A percentile compares a stretch with the other conserved stretches of the same genome.
Conservation (phyloP, 2,329 filamentous ascomycete genomes). For the Neoarthrinium moseri region DNA sequence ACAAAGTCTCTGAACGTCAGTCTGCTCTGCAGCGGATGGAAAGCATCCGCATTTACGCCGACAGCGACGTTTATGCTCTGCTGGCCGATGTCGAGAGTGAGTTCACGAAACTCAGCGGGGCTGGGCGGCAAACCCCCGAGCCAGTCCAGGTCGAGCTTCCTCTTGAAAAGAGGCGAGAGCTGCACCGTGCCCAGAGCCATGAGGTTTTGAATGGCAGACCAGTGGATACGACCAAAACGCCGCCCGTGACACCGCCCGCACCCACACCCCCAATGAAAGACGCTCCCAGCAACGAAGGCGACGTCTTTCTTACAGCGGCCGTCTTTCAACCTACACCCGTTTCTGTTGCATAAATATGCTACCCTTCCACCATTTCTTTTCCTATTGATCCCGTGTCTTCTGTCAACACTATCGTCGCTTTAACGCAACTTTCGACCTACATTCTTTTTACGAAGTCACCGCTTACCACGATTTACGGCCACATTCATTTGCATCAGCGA, state of each 20-base stretch:
- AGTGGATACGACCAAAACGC: slow-evolving; percentile 23
- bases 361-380: background rate
- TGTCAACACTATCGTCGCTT: background rate
- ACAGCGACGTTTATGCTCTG: slow-evolving; percentile 64
- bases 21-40: slow-evolving; percentile 40
- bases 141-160: slow-evolving; percentile 17
- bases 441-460: slow-evolving; percentile 6
- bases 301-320: slow-evolving; percentile 47
- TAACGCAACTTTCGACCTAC: slow-evolving; percentile 5
- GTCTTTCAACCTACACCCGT: slow-evolving; percentile 42
- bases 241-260: slow-evolving; percentile 31
- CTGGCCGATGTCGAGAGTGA: slow-evolving; percentile 66
- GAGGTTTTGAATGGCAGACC: slow-evolving; percentile 42
- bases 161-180: slow-evolving; percentile 36
- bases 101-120: slow-evolving; percentile 47
- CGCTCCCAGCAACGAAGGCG: slow-evolving; percentile 24
- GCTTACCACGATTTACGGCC: slow-evolving; percentile 5
- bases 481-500: background rate
- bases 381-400: background rate
- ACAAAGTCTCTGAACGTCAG: slow-evolving; percentile 22
- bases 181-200: slow-evolving; percentile 50
- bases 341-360: background rate
- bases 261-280: slow-evolving; percentile 34
- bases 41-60: slow-evolving; percentile 68
- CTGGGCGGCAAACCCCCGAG: slow-evolving; percentile 19